Percentiles rank a stretch among this genome's conserved stretches.
Evolutionary conservation across 1,139 yeast genomes (phyloP).

Genomic region (Geotrichum europaeum): DNA sequence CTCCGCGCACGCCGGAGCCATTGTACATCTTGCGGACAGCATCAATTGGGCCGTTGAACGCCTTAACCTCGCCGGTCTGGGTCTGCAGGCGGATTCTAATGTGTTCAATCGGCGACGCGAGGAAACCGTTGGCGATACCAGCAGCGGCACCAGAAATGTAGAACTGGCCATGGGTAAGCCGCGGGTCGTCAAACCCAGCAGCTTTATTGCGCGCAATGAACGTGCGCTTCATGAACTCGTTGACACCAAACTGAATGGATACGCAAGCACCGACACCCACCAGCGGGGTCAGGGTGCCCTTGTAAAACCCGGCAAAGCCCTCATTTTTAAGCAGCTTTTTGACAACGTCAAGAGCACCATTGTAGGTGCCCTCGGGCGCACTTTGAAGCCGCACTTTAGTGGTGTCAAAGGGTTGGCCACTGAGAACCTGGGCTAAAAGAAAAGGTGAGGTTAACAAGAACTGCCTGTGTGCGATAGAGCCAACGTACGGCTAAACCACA

Average conservation of each 20-base stretch:
- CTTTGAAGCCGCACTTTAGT: constrained; percentile 88
- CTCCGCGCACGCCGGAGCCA: constrained; percentile 51
- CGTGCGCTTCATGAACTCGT: constrained; percentile 84
- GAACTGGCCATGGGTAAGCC: constrained; percentile 49
- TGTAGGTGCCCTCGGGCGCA: constrained; percentile 69
- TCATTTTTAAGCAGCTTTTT: constrained; percentile 63
- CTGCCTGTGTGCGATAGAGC: not conserved
- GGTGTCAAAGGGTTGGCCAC: constrained; percentile 96
- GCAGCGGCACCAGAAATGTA: constrained; percentile 81
- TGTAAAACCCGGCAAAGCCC: constrained; percentile 77
- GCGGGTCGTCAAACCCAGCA: constrained; percentile 37
- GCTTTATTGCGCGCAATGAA: constrained; percentile 43
- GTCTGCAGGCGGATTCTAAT: constrained; percentile 86
- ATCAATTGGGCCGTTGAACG: constrained; percentile 73
- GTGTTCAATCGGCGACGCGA: constrained; percentile 91
- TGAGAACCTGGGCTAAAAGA: constrained; percentile 69
- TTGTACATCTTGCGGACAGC: constrained; percentile 57
- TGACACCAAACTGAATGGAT: constrained; percentile 81
- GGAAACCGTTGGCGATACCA: constrained; percentile 79
- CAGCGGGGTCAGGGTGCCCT: constrained; percentile 81
- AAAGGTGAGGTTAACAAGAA: not conserved
- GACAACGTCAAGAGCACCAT: constrained; percentile 72
- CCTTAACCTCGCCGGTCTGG: constrained; percentile 48
- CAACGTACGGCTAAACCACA: not conserved
- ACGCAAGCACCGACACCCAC: constrained; percentile 93